Evolutionary conservation across 179 eudicot species (phyloP), one percentile per base, ranked within the genome.

Genomic region (Actinidia arguta): DNA sequence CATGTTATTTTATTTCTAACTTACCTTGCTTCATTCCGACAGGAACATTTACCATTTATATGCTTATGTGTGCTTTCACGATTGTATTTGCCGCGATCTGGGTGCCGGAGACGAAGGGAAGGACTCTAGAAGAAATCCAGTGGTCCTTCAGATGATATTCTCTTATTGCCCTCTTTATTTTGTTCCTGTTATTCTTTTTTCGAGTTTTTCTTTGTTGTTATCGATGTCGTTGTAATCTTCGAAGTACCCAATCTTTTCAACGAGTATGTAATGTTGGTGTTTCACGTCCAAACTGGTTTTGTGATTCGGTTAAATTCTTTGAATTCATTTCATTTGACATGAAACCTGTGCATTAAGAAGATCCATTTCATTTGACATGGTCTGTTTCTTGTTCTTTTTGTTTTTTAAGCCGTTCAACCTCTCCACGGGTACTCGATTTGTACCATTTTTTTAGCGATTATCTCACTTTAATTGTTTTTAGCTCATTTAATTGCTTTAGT

Each of bases 101-200:
- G 92, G 99, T 96, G 13, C 99, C 99, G 0, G 99, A 96, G 87
- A 96, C 99, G 5, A 96, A 96, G 85, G 98, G 98, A 42, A 91
- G 91, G 80, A 89, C 98, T 20, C 82, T 96, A 76, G 99, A 96
- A 90, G 99, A 96, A 85, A 96, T 96, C 51, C 99, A 96, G 81
- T 54, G 79, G 80, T 95, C 97, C 9, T 79, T 79, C 31, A 79
- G 82, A 67, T 79, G 63, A 79, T 51, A 4, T 5, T 61, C 67
- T 39, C 13, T 17, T 78, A 3, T 8, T 5, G n/a, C 12, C 14
- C 5, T 27, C 47, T 24, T 61, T 12, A 31, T 17, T 18, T 50
- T 18, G 18, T 2, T 42, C 73, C 48, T 31, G 8, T 48, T 48
- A 50, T 52, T 74, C 46, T 51, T 52, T 50, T 74, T 52, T 31